Evolutionary conservation across 164 flowering plant species (phyloP).

Genomic region (Aristolochia fimbriata): DNA sequence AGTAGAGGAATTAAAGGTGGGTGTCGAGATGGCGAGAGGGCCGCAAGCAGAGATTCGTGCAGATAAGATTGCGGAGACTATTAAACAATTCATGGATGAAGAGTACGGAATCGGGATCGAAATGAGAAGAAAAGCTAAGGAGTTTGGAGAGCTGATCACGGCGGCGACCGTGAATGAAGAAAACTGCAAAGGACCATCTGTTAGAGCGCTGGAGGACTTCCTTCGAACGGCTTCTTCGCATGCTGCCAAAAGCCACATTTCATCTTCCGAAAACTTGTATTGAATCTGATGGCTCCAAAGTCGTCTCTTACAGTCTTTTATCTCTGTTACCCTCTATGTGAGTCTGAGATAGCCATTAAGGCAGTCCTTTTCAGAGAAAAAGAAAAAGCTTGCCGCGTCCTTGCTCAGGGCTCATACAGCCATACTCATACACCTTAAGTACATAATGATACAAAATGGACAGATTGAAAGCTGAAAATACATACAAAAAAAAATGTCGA

Average conservation of each 20-base stretch:
- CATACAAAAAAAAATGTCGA: background rate
- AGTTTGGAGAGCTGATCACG: background rate
- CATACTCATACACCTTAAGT: too few relatives aligned
- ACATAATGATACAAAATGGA: too few relatives aligned
- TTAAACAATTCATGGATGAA: background rate
- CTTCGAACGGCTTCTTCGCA: too few relatives aligned
- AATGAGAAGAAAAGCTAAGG: conserved; percentile 7
- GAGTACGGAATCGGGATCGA: conserved; percentile 6
- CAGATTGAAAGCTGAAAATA: background rate
- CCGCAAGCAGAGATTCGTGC: background rate
- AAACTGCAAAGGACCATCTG: background rate
- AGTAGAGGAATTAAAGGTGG: conserved; percentile 11
- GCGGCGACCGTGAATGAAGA: background rate
- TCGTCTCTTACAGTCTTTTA: too few relatives aligned
- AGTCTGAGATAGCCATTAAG: too few relatives aligned
- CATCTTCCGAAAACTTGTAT: too few relatives aligned
- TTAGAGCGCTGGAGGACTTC: conserved; percentile 5
- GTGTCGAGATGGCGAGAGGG: conserved; percentile 10
- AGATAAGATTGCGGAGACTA: background rate
- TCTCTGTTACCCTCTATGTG: too few relatives aligned
- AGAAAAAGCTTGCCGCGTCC: too few relatives aligned
- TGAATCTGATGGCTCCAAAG: too few relatives aligned
- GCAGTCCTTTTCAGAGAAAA: too few relatives aligned
- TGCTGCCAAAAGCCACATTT: too few relatives aligned
- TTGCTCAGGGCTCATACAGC: too few relatives aligned